Base-by-base conservation (phyloP, 2,329 filamentous ascomycete species). In the Apiospora kogelbergensis region DNA sequence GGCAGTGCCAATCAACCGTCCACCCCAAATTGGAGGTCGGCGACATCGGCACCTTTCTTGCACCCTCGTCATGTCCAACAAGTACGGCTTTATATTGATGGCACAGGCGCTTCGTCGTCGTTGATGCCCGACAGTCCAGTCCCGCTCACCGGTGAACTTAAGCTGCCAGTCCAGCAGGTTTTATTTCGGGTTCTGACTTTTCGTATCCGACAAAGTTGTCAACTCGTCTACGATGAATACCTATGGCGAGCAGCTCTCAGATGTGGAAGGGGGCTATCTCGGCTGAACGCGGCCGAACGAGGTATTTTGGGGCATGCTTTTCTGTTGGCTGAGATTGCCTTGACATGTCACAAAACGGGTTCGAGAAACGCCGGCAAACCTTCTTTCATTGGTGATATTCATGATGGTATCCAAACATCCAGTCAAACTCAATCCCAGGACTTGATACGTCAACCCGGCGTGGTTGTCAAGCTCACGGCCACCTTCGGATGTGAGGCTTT, bases 141-240 rank as follows among this genome's bases (percentile, higher is more conserved):
- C 30, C 53, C 53, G 53, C 53, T 60, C 53, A 60, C 53, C 53
- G 53, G 53, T 60, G 53, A 60, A 30, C 30, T 60, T 30, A 60
- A 60, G 17, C n/a, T n/a, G n/a, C 53, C 30, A 60, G 53, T 60
- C 7, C 53, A 60, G 7, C 53, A 37, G 53, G 53, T 60, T 60
- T 37, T 60, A 37, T 60, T 11, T 22, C 26, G 53, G 53, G 53
- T 33, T 60, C 26, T 30, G 33, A 37, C 17, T 30, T 60, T 60
- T 60, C 17, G 53, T 37, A 60, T 60, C 30, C 53, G 53, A 13
- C n/a, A 37, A 60, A 37, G 9, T 2, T 37, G 3, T 60, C 6
- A 33, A 60, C 7, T 2, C 15, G 20, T 60, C 20, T 30, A 60
- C 33, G 20, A 24, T 26, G n/a, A n/a, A n/a, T 60, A 10, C 30